Conservation (phyloP, 805 yeast genomes). For the Yarrowia alimentaria region DNA sequence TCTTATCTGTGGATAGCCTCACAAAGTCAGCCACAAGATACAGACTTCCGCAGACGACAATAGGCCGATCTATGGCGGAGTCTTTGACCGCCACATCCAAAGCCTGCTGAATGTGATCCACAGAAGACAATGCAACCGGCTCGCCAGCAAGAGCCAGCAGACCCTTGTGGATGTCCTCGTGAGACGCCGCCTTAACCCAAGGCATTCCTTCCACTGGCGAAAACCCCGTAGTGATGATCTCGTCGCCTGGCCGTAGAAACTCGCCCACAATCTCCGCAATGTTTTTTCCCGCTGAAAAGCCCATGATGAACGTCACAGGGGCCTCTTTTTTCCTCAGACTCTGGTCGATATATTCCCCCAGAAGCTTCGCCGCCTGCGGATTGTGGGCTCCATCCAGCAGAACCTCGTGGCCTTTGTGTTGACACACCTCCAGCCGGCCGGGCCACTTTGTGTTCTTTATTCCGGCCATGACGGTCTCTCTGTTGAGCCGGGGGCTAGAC, state of each 20-base stretch:
- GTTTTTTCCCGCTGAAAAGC: constrained; percentile 73
- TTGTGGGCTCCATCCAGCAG: constrained; percentile 94
- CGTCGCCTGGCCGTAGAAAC: constrained; percentile 52
- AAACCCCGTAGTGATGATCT: constrained; percentile 62
- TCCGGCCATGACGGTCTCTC: constrained; percentile 39
- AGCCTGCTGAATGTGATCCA: constrained; percentile 11
- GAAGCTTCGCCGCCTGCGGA: constrained; percentile 73
- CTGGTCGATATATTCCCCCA: constrained; percentile 52
- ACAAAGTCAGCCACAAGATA: constrained; percentile 60
- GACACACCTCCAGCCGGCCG: constrained; percentile 67
- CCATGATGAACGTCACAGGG: constrained; percentile 58
- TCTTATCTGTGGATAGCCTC: too few relatives aligned
- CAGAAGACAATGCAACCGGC: background rate
- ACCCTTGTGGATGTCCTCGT: constrained; percentile 33
- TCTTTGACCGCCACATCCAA: constrained; percentile 33
- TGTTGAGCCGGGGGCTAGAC: constrained; percentile 39
- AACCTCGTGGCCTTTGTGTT: constrained; percentile 39
- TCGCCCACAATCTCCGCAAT: constrained; percentile 51
- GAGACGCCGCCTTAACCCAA: constrained; percentile 58
- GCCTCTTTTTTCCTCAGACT: constrained; percentile 29
- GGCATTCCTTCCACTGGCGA: constrained; percentile 86
- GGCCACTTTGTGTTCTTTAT: constrained; percentile 69
- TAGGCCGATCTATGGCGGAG: too few relatives aligned
- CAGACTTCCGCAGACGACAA: constrained; percentile 68
- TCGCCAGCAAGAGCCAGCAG: background rate